Evolutionary conservation across 495 filamentous ascomycete species (phyloP), one percentile per base, ranked within the genome.

Genomic region (Diplogelasinospora grovesii): DNA sequence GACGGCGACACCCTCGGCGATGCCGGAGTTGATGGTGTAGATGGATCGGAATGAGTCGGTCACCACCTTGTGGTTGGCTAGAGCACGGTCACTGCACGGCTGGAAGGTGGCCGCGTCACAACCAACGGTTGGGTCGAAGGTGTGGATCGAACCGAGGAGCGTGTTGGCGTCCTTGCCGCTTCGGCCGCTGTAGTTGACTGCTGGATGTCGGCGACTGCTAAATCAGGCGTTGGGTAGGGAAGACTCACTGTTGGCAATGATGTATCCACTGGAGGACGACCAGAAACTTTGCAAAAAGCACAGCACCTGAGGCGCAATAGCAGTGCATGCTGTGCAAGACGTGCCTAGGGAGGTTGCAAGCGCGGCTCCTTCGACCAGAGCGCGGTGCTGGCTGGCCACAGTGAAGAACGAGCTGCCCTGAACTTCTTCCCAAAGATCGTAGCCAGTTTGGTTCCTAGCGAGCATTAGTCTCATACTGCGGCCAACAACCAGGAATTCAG

Each of bases 371-470:
- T 83, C 79, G n/a, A 81, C 64, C 13, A 86, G 56, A 11, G 82
- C 57, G 26, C 68, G 58, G 43, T 71, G 65, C 11, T 60, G 59
- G 34, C 45, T 43, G 26, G 55, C 55, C 31, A 66, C 46, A 27
- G 68, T 71, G 40, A 70, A 85, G 65, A 84, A 83, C 4, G 77
- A 79, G 33, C 63, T 66, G 31, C 78, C 77, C 11, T 67, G 56
- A 1, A 82, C 73, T 58, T 85, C 82, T 49, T 85, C 82, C 82
- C 82, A 85, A 1, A 86, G 67, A 54, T 86, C 82, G 41, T 74
- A 86, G 22, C 78, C 78, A 16, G 73, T 78, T 39, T 76, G 63
- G 49, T 76, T 79, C 58, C 52, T 52, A 9, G 13, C 25, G 22
- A 11, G 13, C 1, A n/a, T 45, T 23, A 41, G 36, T 13, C 35